Base-by-base conservation (phyloP, 2,329 filamentous ascomycete genomes). In the Fonsecaea pugnacius region DNA sequence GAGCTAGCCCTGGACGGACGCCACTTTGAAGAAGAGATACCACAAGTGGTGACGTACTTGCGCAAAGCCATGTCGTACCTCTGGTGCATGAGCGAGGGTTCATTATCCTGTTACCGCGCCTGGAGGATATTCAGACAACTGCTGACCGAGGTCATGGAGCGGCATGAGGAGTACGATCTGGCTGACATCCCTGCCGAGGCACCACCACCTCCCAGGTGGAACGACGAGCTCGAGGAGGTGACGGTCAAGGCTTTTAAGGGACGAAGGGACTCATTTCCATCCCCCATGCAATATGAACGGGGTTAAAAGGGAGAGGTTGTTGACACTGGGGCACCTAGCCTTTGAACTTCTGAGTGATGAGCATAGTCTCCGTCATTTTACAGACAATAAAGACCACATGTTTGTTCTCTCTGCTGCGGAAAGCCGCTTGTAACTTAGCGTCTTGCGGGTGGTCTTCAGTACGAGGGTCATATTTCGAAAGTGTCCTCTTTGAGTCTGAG, bases 61-160 rank as follows among this genome's bases (percentile, higher is more conserved):
- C 72, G 70, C 57, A 73, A 73, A 52, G 73, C 68, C 3, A 66
- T 73, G 64, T 30, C 56, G 2, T 70, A 69, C 46, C 64, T 69
- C 16, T 68, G 62, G 66, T 64, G 61, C 51, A 58, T 70, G 59
- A 56, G 66, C 1, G 43, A 60, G 18, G 51, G 50, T 8, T 67
- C 66, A 4, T 33, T 60, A 10, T 67, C 68, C 16, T 67, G 62
- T n/a, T 69, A 64, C 36, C 55, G 57, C 12, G 66, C 62, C 1
- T 69, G 67, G 67, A 67, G 64, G 30, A 64, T 67, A n/a, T 67
- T 65, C 33, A 53, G 61, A 38, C 56, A 56, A 21, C 40, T 67
- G 61, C 35, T 66, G 57, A 59, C 64, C 18, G 43, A 53, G n/a
- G 60, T 66, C 27, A 18, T 40, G 14, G 27, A 60, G 24, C 40